Base-by-base conservation (phyloP, 2,329 filamentous ascomycete species). In the Monilinia fructicola region DNA sequence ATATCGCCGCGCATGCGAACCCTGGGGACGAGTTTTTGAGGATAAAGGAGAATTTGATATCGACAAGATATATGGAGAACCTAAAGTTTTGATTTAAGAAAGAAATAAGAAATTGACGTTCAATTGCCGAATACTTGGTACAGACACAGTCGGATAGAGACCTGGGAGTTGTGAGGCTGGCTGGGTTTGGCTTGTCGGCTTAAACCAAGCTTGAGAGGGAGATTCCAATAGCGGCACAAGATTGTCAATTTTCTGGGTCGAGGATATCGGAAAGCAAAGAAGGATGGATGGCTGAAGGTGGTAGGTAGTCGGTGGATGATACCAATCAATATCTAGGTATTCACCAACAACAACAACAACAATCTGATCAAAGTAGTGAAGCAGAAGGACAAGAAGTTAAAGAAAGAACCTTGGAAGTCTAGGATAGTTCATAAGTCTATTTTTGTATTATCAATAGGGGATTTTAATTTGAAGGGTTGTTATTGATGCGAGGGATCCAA, bases 1-100 rank as follows among this genome's bases (percentile, higher is more conserved):
- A 63, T 42, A 5, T 42, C 38, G 52, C 54, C 40, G 55, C 55
- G 55, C 64, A 66, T 66, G 38, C 55, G 64, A 54, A 60, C 40
- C 38, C 46, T 50, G 21, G 42, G 54, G 52, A 31, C 21, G 40
- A 18, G n/a, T 31, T 31, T 44, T 21, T 23, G 64, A 61, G 21
- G 40, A 46, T 26, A 26, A 53, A 61, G 38, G 55, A 26, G 48
- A 23, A 38, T 35, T 46, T 28, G 26, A 46, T 31, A 28, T 54
- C 31, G 48, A 26, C 40, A 54, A 26, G 31, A 61, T 53, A 56
- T 61, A 48, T 38, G 46, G 26, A 60, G 23, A 28, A 21, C n/a
- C 11, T 26, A 18, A 28, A 44, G 12, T 54, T 61, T 54, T 38
- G 16, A 23, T 61, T 54, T 38, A n/a, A 23, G 14, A 23, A 26